phyloP scores from a whole-genome alignment of 306 rosid genomes.

The Cucumis cinereus region DNA sequence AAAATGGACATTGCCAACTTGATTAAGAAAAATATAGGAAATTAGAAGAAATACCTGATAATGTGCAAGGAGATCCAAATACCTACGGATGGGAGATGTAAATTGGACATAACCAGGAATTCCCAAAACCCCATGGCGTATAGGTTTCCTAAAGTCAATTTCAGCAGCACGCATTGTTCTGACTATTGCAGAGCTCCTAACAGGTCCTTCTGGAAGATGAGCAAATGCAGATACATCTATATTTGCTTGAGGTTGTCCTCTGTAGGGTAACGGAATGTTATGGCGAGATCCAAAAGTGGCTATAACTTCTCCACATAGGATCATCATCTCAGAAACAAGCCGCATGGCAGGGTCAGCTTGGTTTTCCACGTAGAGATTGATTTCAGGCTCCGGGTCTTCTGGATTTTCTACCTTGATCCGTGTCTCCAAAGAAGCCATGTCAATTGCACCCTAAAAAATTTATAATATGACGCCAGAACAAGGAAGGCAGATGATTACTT shows the following conservation, averaged over 20 bases:
- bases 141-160: slow-evolving; percentile 91
- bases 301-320: slow-evolving; percentile 92
- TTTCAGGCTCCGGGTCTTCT: slow-evolving; percentile 65
- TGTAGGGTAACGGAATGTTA: slow-evolving; percentile 78
- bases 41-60: slow-evolving; percentile 50
- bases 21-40: background rate
- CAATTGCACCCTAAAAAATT: slow-evolving; percentile 70
- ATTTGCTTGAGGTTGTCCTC: slow-evolving; percentile 96
- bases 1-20: background rate
- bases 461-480: slow-evolving; percentile 6
- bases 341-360: slow-evolving; percentile 96
- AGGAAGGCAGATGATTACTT: background rate
- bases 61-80: slow-evolving; percentile 92
- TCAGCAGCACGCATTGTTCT: slow-evolving; percentile 92
- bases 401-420: slow-evolving; percentile 87
- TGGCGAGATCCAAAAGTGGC: slow-evolving; percentile 67
- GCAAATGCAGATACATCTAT: slow-evolving; percentile 61
- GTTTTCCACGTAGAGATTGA: slow-evolving; percentile 83
- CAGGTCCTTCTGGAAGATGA: slow-evolving; percentile 98
- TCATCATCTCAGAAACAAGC: slow-evolving; percentile 94
- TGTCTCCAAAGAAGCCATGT: slow-evolving; percentile 62
- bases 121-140: slow-evolving; percentile 80
- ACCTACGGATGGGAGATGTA: slow-evolving; percentile 97
- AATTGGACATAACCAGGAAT: slow-evolving; percentile 91
- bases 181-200: slow-evolving; percentile 79